Percentiles rank a stretch among this genome's conserved stretches.
Conservation (phyloP, 1,284 basidiomycete species). For the Hemileia vastatrix region DNA sequence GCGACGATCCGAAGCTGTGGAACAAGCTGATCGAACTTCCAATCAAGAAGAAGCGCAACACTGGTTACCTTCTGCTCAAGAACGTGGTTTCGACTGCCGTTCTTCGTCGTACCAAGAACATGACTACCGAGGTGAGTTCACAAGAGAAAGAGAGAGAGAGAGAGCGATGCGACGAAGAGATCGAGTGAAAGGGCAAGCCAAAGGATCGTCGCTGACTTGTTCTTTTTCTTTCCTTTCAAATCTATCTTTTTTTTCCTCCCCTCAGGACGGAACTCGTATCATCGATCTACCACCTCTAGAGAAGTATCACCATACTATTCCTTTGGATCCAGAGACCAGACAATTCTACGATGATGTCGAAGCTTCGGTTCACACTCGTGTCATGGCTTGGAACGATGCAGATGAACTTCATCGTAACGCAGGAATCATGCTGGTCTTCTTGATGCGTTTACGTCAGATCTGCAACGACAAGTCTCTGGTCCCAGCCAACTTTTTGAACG, state of each 20-base stretch:
- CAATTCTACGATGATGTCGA: conserved; percentile 24
- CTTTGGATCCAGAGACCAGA: conserved; percentile 13
- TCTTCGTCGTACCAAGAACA: conserved; percentile 23
- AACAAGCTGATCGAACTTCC: conserved; percentile 16
- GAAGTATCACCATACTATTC: conserved; percentile 14
- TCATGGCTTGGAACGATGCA: conserved; percentile 4
- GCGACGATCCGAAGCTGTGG: conserved; percentile 18
- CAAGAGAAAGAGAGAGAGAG: too few species aligned
- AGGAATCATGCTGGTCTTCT: conserved; percentile 23
- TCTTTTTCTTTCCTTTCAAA: too few species aligned
- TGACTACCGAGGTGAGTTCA: conserved; percentile 10
- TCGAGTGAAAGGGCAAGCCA: too few species aligned
- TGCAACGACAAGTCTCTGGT: conserved; percentile 20
- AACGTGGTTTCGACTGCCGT: conserved; percentile 6
- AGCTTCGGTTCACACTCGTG: conserved; percentile 3
- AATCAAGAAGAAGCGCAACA: conserved; percentile 16
- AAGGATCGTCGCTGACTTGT: too few species aligned
- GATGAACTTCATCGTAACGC: conserved; percentile 11
- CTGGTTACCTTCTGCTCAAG: conserved; percentile 11
- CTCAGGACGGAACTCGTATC: background rate
- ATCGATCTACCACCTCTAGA: background rate
- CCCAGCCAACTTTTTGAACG: conserved; percentile 14
- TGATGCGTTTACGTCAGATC: conserved; percentile 25
- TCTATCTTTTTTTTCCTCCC: too few species aligned
- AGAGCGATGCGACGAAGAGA: too few species aligned